Evolutionary conservation across 176 grass and related monocot genomes (phyloP).

Genomic region (Juncus inflexus): DNA sequence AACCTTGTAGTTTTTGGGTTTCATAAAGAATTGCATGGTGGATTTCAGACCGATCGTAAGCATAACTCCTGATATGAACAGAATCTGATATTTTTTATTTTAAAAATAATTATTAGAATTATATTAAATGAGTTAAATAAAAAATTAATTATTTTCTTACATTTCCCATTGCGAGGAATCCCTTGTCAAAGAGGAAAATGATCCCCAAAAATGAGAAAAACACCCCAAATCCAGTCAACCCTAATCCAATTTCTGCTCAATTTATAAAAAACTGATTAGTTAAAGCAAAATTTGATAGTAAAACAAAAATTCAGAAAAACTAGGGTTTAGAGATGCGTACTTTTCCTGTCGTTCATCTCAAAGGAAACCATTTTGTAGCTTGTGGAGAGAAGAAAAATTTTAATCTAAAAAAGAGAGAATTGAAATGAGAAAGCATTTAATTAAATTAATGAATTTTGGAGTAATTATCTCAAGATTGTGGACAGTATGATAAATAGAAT

Average conservation of each 20-base stretch:
- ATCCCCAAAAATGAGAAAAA: conserved; percentile 96
- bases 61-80: conserved; percentile 92
- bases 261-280: conserved; percentile 18
- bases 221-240: conserved; percentile 90
- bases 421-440: too few relatives aligned
- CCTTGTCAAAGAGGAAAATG: conserved; percentile 92
- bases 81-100: conserved; percentile 53
- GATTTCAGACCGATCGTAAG: conserved; percentile 95
- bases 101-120: conserved; percentile 26
- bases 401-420: conserved; percentile 21
- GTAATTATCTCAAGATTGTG: conserved; percentile 1
- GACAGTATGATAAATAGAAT: neutral
- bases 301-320: conserved; percentile 5
- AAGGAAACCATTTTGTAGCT: conserved; percentile 80
- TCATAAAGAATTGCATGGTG: conserved; percentile 98
- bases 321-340: conserved; percentile 34
- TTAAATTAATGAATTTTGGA: neutral
- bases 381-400: conserved; percentile 5
- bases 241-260: conserved; percentile 74
- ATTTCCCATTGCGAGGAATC: conserved; percentile 96
- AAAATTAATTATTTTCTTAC: conserved; percentile 32
- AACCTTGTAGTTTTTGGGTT: conserved; percentile 98
- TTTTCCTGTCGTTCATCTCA: conserved; percentile 97
- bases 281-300: conserved; percentile 3
- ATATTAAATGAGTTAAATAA: neutral